phyloP scores from a whole-genome alignment of 345 rosid genomes.

The Lepidium africanum region DNA sequence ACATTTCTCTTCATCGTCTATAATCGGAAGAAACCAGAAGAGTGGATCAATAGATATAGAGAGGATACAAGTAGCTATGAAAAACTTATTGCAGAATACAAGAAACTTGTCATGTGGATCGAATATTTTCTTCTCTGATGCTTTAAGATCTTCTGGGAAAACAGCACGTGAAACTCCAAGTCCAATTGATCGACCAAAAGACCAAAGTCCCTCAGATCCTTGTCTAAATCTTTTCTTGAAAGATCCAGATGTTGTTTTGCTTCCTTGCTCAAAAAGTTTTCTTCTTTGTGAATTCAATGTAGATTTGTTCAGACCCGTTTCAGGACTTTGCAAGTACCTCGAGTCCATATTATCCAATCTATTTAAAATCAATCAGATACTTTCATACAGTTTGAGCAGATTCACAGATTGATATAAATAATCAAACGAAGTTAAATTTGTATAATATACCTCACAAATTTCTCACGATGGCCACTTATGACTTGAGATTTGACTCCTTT shows the following conservation, averaged over 20 bases:
- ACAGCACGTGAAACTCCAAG: no score
- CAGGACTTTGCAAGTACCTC: slow-evolving; percentile 60
- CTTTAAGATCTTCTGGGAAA: no score
- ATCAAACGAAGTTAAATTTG: neutral
- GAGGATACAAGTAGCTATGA: no score
- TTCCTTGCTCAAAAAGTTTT: slow-evolving; percentile 40
- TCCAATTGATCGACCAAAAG: no score
- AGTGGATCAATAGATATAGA: no score
- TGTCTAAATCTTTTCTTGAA: no score
- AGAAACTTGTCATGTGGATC: no score
- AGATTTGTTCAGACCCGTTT: slow-evolving; percentile 52
- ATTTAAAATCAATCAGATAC: neutral
- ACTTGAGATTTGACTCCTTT: slow-evolving; percentile 51
- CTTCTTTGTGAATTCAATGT: slow-evolving; percentile 67
- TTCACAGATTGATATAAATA: neutral
- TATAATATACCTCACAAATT: slow-evolving; percentile 62
- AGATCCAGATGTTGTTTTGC: slow-evolving; percentile 58
- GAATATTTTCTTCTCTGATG: no score
- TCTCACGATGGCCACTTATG: slow-evolving; percentile 68
- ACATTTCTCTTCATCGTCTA: no score
- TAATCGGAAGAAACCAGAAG: no score
- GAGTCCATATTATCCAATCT: slow-evolving; percentile 97
- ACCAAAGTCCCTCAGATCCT: no score
- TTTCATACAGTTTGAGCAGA: neutral
- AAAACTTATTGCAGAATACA: no score